Conservation (phyloP, 2,329 filamentous ascomycete genomes). For the Aspergillus aculeatus region DNA sequence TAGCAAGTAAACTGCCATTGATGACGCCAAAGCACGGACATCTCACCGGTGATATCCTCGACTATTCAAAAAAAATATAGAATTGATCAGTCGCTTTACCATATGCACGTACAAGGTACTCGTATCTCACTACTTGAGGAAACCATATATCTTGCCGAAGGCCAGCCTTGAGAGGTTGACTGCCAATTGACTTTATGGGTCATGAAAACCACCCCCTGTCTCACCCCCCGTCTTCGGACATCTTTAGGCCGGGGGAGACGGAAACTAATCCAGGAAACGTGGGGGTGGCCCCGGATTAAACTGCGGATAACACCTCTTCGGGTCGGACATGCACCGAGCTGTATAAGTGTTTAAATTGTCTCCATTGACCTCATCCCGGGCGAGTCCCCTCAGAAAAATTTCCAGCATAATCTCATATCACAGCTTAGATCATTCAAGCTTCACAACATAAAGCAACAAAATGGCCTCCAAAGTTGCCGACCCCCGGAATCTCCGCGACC, state of each 20-base stretch:
- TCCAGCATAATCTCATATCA: too few relatives aligned
- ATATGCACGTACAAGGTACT: too few relatives aligned
- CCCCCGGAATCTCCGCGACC: not conserved
- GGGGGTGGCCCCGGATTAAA: not conserved
- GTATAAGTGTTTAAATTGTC: not conserved
- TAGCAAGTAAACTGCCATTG: too few relatives aligned
- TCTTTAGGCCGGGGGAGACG: not conserved
- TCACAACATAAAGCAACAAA: not conserved
- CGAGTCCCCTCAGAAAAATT: not conserved
- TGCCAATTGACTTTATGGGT: not conserved
- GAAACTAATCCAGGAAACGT: not conserved
- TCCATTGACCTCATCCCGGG: not conserved
- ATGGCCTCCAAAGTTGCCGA: not conserved
- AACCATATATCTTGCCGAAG: not conserved
- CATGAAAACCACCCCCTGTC: not conserved
- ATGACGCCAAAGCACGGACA: too few relatives aligned
- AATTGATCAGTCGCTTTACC: too few relatives aligned
- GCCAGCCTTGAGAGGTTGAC: not conserved
- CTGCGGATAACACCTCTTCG: not conserved
- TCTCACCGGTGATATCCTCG: too few relatives aligned
- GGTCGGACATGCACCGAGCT: not conserved
- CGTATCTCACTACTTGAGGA: too few relatives aligned
- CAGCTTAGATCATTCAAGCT: too few relatives aligned
- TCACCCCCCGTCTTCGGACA: not conserved
- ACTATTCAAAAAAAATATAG: too few relatives aligned